Evolutionary conservation across 2,329 filamentous ascomycete genomes (phyloP).

Genomic region (Chrysoporthe cubensis): DNA sequence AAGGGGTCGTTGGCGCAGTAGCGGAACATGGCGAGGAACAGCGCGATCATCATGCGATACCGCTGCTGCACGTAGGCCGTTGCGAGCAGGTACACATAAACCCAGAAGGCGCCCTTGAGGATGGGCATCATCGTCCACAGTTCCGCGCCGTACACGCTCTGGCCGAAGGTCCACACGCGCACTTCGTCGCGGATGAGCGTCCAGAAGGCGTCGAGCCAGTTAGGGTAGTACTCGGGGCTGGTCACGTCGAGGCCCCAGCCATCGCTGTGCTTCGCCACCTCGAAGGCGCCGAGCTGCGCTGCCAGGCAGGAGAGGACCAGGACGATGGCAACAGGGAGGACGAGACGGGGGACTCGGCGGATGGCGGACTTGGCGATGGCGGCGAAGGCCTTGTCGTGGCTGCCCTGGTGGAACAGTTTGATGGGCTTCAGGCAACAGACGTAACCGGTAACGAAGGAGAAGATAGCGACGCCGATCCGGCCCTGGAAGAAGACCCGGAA

Average conservation of each 20-base stretch:
- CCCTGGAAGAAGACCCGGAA: slow-evolving; percentile 29
- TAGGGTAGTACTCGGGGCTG: slow-evolving; percentile 21
- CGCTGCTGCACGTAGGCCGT: slow-evolving; percentile 27
- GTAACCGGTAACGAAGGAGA: slow-evolving; percentile 29
- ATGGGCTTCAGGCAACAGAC: slow-evolving; percentile 27
- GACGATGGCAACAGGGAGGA: slow-evolving; percentile 26
- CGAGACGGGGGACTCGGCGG: slow-evolving; percentile 28
- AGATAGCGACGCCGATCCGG: slow-evolving; percentile 29
- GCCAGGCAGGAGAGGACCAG: slow-evolving; percentile 26
- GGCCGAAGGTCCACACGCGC: slow-evolving; percentile 25
- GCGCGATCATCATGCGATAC: slow-evolving; percentile 29
- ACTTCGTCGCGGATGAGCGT: slow-evolving; percentile 25
- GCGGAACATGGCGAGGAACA: slow-evolving; percentile 26
- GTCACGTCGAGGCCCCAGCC: slow-evolving; percentile 27
- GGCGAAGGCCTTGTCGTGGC: slow-evolving; percentile 28
- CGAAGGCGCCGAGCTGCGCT: slow-evolving; percentile 28
- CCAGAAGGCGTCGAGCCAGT: slow-evolving; percentile 23
- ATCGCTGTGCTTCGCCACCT: slow-evolving; percentile 25
- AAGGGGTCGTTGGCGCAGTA: slow-evolving; percentile 29
- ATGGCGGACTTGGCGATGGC: slow-evolving; percentile 29
- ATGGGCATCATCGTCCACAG: slow-evolving; percentile 30
- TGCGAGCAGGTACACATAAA: slow-evolving; percentile 27
- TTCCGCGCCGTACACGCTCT: slow-evolving; percentile 28
- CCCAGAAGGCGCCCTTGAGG: slow-evolving; percentile 30
- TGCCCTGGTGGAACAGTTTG: slow-evolving; percentile 25